Evolutionary conservation across 441 rosid species (phyloP).

Genomic region (Lepidium campestre): DNA sequence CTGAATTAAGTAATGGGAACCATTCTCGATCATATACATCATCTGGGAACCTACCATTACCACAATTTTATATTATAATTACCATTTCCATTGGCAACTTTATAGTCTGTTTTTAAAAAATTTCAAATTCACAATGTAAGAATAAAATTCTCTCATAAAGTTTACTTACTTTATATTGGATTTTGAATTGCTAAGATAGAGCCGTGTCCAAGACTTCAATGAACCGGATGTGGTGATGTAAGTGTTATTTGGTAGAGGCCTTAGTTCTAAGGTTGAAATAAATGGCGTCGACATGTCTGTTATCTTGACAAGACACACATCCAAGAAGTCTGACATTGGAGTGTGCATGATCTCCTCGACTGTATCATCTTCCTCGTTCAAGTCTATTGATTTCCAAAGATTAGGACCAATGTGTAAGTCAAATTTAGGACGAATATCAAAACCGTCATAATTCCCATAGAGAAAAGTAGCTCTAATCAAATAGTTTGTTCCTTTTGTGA

Average conservation of each 20-base stretch:
- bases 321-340: not conserved
- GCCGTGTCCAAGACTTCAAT: not conserved
- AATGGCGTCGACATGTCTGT: conserved; percentile 32
- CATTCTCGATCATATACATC: conserved; percentile 32
- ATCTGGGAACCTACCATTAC: conserved; percentile 20
- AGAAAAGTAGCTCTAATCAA: conserved; percentile 25
- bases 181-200: not conserved
- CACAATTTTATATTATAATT: not conserved
- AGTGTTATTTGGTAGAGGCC: conserved; percentile 4
- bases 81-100: not conserved
- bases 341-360: conserved; percentile 33
- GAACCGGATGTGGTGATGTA: conserved; percentile 24
- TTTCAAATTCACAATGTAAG: too few species aligned
- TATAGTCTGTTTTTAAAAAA: too few species aligned
- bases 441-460: conserved; percentile 38
- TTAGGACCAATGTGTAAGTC: conserved; percentile 32
- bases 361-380: not conserved
- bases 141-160: not conserved
- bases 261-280: conserved; percentile 37
- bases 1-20: not conserved
- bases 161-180: not conserved
- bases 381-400: conserved; percentile 24
- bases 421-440: conserved; percentile 10
- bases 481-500: conserved; percentile 13
- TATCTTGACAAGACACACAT: conserved; percentile 34